Percentiles rank a stretch among this genome's conserved stretches.
phyloP scores from a whole-genome alignment of 768 basidiomycete species.

The Termitomyces sp. region DNA sequence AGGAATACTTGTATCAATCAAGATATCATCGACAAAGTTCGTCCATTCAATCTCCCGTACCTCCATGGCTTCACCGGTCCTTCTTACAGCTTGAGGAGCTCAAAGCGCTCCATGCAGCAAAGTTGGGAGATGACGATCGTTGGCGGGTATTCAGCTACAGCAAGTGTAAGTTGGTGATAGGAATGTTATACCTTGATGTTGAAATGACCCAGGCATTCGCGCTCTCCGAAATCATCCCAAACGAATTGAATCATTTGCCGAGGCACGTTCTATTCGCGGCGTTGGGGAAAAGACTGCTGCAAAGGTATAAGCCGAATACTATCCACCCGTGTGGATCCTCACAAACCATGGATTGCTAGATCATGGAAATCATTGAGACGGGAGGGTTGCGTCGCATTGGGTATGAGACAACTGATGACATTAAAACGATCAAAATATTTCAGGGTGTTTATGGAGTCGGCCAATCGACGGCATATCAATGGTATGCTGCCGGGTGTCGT shows the following conservation, averaged over 20 bases:
- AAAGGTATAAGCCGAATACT: conserved; percentile 39
- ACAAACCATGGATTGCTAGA: conserved; percentile 32
- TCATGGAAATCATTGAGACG: conserved; percentile 76
- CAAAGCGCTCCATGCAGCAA: conserved; percentile 57
- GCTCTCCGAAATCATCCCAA: conserved; percentile 49
- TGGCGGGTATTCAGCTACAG: conserved; percentile 65
- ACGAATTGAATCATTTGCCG: conserved; percentile 50
- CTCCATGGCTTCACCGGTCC: too few relatives aligned
- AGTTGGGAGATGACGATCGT: conserved; percentile 51
- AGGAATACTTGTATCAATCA: conserved; percentile 51
- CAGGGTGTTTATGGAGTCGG: conserved; percentile 87
- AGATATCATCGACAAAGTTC: conserved; percentile 68
- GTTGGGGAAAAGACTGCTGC: conserved; percentile 72
- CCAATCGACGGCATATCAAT: conserved; percentile 56
- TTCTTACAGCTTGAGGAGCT: conserved; percentile 57
- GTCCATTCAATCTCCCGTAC: neutral
- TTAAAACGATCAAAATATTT: conserved; percentile 52
- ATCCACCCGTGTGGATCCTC: neutral
- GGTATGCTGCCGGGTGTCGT: conserved; percentile 74
- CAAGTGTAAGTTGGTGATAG: conserved; percentile 42
- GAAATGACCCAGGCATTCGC: conserved; percentile 44
- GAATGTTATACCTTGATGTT: neutral
- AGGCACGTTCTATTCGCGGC: conserved; percentile 56
- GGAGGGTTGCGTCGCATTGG: conserved; percentile 65
- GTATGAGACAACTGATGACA: conserved; percentile 63